Evolutionary conservation across 225 moss, liverwort and hornwort genomes (phyloP).

Genomic region (Bryum argenteum): DNA sequence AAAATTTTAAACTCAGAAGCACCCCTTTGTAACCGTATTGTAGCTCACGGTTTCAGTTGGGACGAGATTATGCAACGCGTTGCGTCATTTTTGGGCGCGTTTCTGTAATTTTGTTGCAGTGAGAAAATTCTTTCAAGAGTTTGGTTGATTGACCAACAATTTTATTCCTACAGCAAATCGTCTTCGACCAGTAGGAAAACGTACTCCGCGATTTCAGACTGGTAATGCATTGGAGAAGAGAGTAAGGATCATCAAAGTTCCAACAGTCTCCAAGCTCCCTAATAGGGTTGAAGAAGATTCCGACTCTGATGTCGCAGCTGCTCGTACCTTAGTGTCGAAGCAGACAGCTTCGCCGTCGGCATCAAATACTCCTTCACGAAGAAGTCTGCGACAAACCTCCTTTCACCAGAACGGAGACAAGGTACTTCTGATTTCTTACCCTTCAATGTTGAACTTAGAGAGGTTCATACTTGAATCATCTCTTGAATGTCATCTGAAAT

Average conservation of each 20-base stretch:
- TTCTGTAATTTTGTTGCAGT: conserved; percentile 1
- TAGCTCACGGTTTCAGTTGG: conserved; percentile 1
- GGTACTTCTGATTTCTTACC: conserved; percentile 48
- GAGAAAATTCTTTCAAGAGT: conserved; percentile 19
- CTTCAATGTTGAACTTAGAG: conserved; percentile 17
- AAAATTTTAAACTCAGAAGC: conserved; percentile 6
- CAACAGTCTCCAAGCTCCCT: conserved; percentile 52
- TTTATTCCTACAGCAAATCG: conserved; percentile 54
- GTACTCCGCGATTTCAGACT: conserved; percentile 83
- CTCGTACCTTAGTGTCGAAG: conserved; percentile 76
- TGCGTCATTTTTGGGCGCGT: conserved; percentile 5
- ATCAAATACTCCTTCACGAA: conserved; percentile 76
- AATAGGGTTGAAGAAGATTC: conserved; percentile 72
- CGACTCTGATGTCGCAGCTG: conserved; percentile 69
- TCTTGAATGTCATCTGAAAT: conserved; percentile 5
- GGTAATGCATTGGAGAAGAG: conserved; percentile 64
- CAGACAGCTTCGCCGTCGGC: conserved; percentile 69
- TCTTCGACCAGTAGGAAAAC: conserved; percentile 80
- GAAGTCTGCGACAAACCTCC: conserved; percentile 64
- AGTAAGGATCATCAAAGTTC: conserved; percentile 47
- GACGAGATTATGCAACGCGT: conserved; percentile 1
- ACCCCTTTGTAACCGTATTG: background rate
- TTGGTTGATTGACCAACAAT: conserved; percentile 20
- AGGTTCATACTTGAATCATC: conserved; percentile 14
- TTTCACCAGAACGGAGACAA: conserved; percentile 85